Conservation (phyloP, 2,329 filamentous ascomycete species). For the Tympanopsis confertula region DNA sequence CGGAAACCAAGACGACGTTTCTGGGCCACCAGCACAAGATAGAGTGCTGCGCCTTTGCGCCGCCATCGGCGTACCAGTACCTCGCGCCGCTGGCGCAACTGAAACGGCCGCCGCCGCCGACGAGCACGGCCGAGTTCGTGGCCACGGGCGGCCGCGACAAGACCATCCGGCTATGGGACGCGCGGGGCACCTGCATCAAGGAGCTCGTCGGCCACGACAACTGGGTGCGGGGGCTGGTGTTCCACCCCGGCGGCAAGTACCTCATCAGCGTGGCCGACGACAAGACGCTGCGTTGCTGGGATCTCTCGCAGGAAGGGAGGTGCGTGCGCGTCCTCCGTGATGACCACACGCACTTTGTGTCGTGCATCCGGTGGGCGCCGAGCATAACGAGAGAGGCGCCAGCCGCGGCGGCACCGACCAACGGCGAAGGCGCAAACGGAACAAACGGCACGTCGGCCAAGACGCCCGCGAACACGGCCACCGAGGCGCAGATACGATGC, state of each 20-base stretch:
- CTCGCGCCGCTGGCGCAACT: conserved; percentile 51
- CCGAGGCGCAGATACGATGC: conserved; percentile 46
- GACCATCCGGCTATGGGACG: conserved; percentile 59
- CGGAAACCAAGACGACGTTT: conserved; percentile 52
- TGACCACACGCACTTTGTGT: conserved; percentile 57
- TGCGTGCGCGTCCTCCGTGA: conserved; percentile 56
- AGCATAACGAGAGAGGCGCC: conserved; percentile 38
- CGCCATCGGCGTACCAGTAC: conserved; percentile 47
- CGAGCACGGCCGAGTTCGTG: conserved; percentile 54
- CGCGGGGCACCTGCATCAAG: conserved; percentile 54
- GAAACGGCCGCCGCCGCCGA: conserved; percentile 53
- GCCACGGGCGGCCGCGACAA: conserved; percentile 62
- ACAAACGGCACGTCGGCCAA: conserved; percentile 25
- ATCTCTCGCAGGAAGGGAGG: conserved; percentile 58
- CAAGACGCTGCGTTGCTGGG: conserved; percentile 64
- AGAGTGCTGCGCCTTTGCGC: conserved; percentile 60
- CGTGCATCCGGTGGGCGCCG: conserved; percentile 61
- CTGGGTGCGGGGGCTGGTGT: conserved; percentile 57
- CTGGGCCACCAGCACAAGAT: conserved; percentile 58
- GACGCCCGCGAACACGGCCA: conserved; percentile 21
- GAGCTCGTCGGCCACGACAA: conserved; percentile 62
- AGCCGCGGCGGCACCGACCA: conserved; percentile 12
- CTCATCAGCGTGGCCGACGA: conserved; percentile 57
- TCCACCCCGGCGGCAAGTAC: conserved; percentile 63
- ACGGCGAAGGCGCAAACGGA: conserved; percentile 20